A percentile compares a stretch with the other conserved stretches of the same genome.
Conservation (phyloP, 2,329 filamentous ascomycete species). For the Aciculosporium take region DNA sequence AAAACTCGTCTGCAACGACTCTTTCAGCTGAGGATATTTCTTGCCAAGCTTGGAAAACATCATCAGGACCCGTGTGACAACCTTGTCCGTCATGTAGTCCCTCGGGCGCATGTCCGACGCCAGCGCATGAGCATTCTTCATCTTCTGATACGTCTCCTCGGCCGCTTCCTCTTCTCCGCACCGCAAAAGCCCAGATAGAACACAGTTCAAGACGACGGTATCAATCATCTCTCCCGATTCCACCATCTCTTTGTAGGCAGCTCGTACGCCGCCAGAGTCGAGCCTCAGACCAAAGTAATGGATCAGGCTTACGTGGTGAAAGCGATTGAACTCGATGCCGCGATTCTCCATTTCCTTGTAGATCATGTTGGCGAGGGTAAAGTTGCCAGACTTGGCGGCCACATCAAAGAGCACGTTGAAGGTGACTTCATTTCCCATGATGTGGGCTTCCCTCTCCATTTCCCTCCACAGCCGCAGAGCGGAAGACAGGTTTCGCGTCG, state of each 20-base stretch:
- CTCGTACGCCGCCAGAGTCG: conserved; percentile 60
- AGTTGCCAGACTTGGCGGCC: conserved; percentile 75
- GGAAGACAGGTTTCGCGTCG: conserved; percentile 42
- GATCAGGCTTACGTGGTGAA: conserved; percentile 69
- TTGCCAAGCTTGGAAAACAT: conserved; percentile 42
- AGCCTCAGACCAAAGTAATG: conserved; percentile 66
- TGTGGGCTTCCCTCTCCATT: conserved; percentile 63
- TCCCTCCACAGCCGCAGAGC: conserved; percentile 71
- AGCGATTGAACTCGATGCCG: conserved; percentile 56
- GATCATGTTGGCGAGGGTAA: conserved; percentile 68
- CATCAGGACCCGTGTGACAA: conserved; percentile 40
- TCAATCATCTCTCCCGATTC: conserved; percentile 77
- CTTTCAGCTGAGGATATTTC: conserved; percentile 38
- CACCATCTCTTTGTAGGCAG: conserved; percentile 73
- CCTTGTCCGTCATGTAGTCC: conserved; percentile 32
- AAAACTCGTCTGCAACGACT: conserved; percentile 43
- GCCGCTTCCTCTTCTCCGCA: conserved; percentile 65
- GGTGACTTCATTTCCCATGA: conserved; percentile 59
- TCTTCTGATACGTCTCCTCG: conserved; percentile 66
- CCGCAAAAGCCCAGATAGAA: conserved; percentile 64
- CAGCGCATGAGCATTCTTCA: conserved; percentile 50
- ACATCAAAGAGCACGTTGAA: conserved; percentile 90
- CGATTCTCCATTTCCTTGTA: conserved; percentile 66
- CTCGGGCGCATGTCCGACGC: conserved; percentile 25
- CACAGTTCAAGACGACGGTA: conserved; percentile 70